Evolutionary conservation across 768 basidiomycete species (phyloP).

Genomic region (Collybiopsis luxurians): DNA sequence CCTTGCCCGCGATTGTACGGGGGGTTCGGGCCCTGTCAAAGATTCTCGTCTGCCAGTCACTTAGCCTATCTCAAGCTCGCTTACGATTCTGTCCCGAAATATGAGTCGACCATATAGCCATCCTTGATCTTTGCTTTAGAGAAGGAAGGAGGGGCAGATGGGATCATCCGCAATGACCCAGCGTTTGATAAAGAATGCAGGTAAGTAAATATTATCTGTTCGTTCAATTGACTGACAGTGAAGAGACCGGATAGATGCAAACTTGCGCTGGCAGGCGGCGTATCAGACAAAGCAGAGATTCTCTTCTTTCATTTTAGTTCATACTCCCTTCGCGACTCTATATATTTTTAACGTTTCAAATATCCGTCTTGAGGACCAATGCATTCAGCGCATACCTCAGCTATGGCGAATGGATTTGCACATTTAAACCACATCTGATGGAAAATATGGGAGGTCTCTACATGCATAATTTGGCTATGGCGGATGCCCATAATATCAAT

Average conservation of each 20-base stretch:
- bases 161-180: conserved; percentile 49
- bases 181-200: conserved; percentile 57
- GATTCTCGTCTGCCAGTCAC: too few species aligned
- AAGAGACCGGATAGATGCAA: conserved; percentile 26
- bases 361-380: conserved; percentile 48
- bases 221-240: background rate
- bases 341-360: conserved; percentile 23
- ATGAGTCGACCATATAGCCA: too few species aligned
- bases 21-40: too few species aligned
- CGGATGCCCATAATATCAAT: conserved; percentile 65
- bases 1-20: too few species aligned
- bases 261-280: too few species aligned
- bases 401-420: conserved; percentile 68
- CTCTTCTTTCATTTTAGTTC: too few species aligned
- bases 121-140: too few species aligned
- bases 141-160: conserved; percentile 36
- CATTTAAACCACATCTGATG: conserved; percentile 63
- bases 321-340: too few species aligned
- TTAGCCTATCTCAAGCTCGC: too few species aligned
- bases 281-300: too few species aligned
- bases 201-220: conserved; percentile 24
- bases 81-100: too few species aligned
- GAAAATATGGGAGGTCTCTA: conserved; percentile 61
- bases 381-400: conserved; percentile 43
- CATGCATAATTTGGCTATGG: conserved; percentile 77